These are phyloP conservation scores for Talaromyces stipitatus DNA, from an alignment of 495 filamentous ascomycete species.

Conservation along the genomic window DNA sequence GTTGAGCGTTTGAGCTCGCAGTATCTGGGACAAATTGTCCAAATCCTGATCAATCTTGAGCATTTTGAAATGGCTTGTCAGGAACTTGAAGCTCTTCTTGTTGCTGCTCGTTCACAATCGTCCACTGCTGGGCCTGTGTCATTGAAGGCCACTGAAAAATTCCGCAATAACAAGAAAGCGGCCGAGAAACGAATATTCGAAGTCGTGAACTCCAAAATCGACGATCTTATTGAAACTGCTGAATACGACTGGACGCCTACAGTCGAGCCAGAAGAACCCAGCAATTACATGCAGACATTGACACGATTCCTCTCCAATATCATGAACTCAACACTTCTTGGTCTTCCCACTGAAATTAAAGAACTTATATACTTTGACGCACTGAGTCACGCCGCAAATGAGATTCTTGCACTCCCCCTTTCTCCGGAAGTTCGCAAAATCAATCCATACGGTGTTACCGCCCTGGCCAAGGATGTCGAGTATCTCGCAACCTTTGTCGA, in stretches of 20 bases:
- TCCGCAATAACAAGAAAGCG: constrained; percentile 84
- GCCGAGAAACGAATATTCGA: constrained; percentile 98
- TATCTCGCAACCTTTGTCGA: constrained; percentile 81
- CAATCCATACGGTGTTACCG: constrained; percentile 74
- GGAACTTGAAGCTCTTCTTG: constrained; percentile 77
- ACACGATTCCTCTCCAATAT: constrained; percentile 92
- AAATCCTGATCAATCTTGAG: constrained; percentile 95
- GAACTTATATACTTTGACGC: constrained; percentile 97
- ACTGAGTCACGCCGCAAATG: constrained; percentile 77
- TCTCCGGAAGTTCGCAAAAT: constrained; percentile 73
- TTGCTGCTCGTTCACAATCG: constrained; percentile 68
- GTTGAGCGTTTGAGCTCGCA: constrained; percentile 85
- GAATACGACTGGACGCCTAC: constrained; percentile 91
- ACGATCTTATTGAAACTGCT: constrained; percentile 91
- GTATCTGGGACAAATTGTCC: constrained; percentile 94
- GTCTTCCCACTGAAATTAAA: constrained; percentile 89
- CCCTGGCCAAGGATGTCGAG: constrained; percentile 73
- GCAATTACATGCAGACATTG: constrained; percentile 88
- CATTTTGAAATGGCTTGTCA: constrained; percentile 91
- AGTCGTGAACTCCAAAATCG: constrained; percentile 96
- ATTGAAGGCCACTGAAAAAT: constrained; percentile 75
- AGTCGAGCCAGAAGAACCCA: constrained; percentile 58
- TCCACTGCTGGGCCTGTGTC: constrained; percentile 64
- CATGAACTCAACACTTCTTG: constrained; percentile 88
- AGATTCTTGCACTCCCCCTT: constrained; percentile 80